Evolutionary conservation across 163 green algal genomes (phyloP).

Genomic region (Dunaliella salina): DNA sequence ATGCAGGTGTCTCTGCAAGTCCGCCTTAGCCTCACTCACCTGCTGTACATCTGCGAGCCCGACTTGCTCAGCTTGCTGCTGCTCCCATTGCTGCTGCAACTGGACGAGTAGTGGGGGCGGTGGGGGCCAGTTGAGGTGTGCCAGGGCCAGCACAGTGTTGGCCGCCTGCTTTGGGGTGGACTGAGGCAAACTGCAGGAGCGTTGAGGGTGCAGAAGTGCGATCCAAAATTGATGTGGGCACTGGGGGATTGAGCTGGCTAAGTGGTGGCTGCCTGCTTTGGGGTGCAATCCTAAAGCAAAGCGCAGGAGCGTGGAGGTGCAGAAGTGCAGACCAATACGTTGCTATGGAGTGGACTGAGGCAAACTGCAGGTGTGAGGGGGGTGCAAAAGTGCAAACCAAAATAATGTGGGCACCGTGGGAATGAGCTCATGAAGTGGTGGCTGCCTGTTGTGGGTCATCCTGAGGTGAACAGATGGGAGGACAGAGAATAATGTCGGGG

Average conservation of each 20-base stretch:
- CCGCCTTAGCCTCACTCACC: no score
- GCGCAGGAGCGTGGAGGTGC: not conserved
- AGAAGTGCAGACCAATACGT: not conserved
- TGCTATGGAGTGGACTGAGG: no score
- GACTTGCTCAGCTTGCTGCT: not conserved
- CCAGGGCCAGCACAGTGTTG: not conserved
- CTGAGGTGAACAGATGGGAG: no score
- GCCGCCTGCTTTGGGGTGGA: not conserved
- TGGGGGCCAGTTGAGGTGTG: not conserved
- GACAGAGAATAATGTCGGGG: no score
- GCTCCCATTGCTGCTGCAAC: not conserved
- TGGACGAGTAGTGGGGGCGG: not conserved
- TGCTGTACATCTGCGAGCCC: not conserved
- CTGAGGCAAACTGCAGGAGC: not conserved
- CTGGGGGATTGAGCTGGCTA: not conserved
- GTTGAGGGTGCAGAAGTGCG: not conserved
- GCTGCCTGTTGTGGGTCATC: no score
- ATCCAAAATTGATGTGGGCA: not conserved
- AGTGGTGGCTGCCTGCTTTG: not conserved
- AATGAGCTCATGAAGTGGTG: no score
- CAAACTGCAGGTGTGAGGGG: no score
- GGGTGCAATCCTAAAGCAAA: not conserved
- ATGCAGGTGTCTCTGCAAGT: no score
- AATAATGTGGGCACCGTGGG: no score
- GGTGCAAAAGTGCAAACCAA: no score